Evolutionary conservation across 2,329 filamentous ascomycete species (phyloP), one percentile per base, ranked within the genome.

Genomic region (Aspergillus viridinutans): DNA sequence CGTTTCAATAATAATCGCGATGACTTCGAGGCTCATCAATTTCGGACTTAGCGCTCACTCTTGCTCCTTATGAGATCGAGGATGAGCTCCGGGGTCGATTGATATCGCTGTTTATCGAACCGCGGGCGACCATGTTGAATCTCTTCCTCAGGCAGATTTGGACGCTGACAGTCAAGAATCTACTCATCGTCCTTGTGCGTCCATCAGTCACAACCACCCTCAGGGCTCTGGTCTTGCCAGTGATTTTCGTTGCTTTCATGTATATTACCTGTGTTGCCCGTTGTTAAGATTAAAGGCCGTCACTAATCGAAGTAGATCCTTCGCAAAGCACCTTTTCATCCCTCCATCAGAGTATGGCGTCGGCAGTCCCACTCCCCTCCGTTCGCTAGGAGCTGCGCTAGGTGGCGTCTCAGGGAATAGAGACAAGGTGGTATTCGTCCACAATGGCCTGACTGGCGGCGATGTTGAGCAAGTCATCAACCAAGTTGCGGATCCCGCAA

Each of bases 251-350:
- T n/a, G 73, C 71, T 50, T 78, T 80, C 67, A 62, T 77, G 67
- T 74, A 53, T 40, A 68, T 63, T 12, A 25, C 23, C 43, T 23
- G 12, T 17, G 17, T 47, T 17, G 32, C 43, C 56, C 43, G 2
- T 43, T n/a, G 50, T 25, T 25, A 14, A 26, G 76, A 26, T 21
- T 12, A 20, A 14, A 25, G n/a, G 25, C 20, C 1, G 14, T 47
- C 43, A 47, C 40, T 51, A 49, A 49, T 28, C 6, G 12, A 23
- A 29, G 42, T 25, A 82, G 82, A 49, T 77, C 78, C 53, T 93
- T 89, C 71, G 88, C 90, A 17, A 87, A 90, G 64, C 92, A 92
- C 70, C 84, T 96, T 61, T 93, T 96, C 67, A 83, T 92, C 3
- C 88, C 90, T 1, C 88, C 90, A 1, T 88, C 89, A 0, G 76